phyloP scores from a whole-genome alignment of 2,329 filamentous ascomycete genomes.

The Aureobasidium sp. region DNA sequence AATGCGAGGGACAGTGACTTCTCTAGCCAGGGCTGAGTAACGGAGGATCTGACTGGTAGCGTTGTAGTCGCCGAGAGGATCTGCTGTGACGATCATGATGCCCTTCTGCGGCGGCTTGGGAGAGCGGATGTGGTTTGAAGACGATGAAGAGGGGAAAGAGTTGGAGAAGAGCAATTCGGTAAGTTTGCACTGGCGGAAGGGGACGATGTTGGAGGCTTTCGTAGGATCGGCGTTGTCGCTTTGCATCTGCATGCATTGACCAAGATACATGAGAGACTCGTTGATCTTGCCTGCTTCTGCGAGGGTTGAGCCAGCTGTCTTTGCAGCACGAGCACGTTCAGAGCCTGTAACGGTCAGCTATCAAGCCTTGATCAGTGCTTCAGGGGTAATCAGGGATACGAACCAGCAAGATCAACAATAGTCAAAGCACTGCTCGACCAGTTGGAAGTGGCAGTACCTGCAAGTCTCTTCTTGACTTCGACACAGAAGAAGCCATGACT shows the following conservation, averaged over 20 bases:
- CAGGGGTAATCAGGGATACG: constrained; percentile 18
- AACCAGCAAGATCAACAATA: constrained; percentile 82
- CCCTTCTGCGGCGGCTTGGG: constrained; percentile 72
- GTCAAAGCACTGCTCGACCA: constrained; percentile 78
- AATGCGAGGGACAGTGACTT: constrained; percentile 84
- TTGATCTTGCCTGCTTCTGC: constrained; percentile 98
- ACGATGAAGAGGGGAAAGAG: constrained; percentile 39
- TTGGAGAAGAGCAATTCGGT: constrained; percentile 48
- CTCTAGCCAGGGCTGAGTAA: constrained; percentile 85
- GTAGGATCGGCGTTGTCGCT: constrained; percentile 60
- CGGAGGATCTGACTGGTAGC: constrained; percentile 92
- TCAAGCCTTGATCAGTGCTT: background rate
- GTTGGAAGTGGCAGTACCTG: constrained; percentile 42
- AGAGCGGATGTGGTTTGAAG: constrained; percentile 36
- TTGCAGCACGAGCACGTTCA: constrained; percentile 85
- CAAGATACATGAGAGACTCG: constrained; percentile 95
- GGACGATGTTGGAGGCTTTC: constrained; percentile 55
- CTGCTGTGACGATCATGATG: constrained; percentile 93
- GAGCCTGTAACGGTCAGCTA: constrained; percentile 47
- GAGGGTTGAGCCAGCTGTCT: constrained; percentile 85
- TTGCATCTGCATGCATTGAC: constrained; percentile 94
- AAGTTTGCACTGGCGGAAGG: constrained; percentile 55
- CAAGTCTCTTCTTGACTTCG: constrained; percentile 77
- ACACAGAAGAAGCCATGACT: constrained; percentile 96
- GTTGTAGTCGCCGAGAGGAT: constrained; percentile 89